Evolutionary conservation across 2,329 filamentous ascomycete genomes (phyloP).

Genomic region (Graphilbum fragrans): DNA sequence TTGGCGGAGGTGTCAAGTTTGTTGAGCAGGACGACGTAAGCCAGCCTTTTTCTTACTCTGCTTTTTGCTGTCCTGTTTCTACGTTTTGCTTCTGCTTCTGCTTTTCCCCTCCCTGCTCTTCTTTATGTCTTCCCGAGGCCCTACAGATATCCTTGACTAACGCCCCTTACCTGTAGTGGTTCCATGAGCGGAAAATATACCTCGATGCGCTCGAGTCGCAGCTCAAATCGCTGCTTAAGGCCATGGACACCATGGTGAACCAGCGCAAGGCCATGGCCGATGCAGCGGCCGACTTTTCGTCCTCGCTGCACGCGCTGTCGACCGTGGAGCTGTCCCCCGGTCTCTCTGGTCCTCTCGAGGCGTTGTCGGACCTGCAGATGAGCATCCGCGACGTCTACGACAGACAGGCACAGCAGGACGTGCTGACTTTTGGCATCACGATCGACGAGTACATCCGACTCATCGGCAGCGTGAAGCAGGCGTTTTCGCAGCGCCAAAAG

Average conservation of each 20-base stretch:
- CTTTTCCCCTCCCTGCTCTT: background rate
- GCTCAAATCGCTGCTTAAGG: constrained; percentile 79
- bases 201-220: constrained; percentile 89
- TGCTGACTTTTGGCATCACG: constrained; percentile 90
- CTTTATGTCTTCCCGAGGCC: background rate
- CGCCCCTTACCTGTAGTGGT: constrained; percentile 52
- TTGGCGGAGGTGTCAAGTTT: constrained; percentile 80
- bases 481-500: constrained; percentile 87
- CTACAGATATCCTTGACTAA: background rate
- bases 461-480: constrained; percentile 88
- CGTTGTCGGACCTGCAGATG: constrained; percentile 83
- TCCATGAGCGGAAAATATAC: constrained; percentile 91
- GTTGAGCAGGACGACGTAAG: constrained; percentile 92
- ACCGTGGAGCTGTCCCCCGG: constrained; percentile 84
- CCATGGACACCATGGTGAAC: constrained; percentile 82
- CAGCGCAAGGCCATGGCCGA: constrained; percentile 92
- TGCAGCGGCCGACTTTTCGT: constrained; percentile 84
- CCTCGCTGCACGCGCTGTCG: constrained; percentile 82
- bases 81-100: background rate
- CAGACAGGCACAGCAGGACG: constrained; percentile 91
- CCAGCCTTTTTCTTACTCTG: constrained; percentile 7
- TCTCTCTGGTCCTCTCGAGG: constrained; percentile 79
- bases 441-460: constrained; percentile 97
- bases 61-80: background rate
- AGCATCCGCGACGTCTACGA: constrained; percentile 93